Evolutionary conservation across 2,329 filamentous ascomycete genomes (phyloP), one percentile per base, ranked within the genome.

Genomic region (Fonsecaea erecta): DNA sequence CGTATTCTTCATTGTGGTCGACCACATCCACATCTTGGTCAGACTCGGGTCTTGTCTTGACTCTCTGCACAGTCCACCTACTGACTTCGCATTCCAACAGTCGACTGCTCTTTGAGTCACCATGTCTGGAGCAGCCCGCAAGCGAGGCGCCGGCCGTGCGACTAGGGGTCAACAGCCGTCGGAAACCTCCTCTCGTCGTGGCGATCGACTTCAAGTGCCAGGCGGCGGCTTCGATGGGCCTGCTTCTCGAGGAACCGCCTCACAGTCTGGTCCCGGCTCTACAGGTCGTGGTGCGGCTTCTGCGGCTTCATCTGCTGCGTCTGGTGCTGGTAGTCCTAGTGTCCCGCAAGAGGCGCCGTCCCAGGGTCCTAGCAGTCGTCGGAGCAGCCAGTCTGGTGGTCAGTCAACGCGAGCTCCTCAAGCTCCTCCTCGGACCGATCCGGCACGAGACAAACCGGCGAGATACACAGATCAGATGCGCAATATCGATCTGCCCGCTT

Each of bases 131-230:
- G 60, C 70, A 14, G 63, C 69, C 16, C 62, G 67, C 48, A 62
- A 66, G 52, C 66, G 71, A 43, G 69, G 69, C 43, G 68, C 68
- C 58, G 70, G 69, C 46, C 66, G 69, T 24, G 65, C 68, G 46
- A 53, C 62, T 60, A 35, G 66, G 57, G 61, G 57, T 52, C 54
- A 79, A 53, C 77, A 79, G 56, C 77, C 71, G 2, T 62, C 73
- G 52, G 78, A 80, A 62, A 64, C 65, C 16, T 52, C 67, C 14
- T 66, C 64, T 43, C 67, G 67, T 34, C 67, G 66, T 56, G 67
- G 67, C 48, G 60, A 64, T 46, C 62, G 63, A 16, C 62, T 55
- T 5, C 64, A 64, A 40, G 52, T 53, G 26, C 55, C 64, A 16
- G 34, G 56, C 28, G 67, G 67, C 58, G 67, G 62, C 18, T 71